phyloP scores from a whole-genome alignment of 306 rosid genomes.

The Crataegus laevigata region DNA sequence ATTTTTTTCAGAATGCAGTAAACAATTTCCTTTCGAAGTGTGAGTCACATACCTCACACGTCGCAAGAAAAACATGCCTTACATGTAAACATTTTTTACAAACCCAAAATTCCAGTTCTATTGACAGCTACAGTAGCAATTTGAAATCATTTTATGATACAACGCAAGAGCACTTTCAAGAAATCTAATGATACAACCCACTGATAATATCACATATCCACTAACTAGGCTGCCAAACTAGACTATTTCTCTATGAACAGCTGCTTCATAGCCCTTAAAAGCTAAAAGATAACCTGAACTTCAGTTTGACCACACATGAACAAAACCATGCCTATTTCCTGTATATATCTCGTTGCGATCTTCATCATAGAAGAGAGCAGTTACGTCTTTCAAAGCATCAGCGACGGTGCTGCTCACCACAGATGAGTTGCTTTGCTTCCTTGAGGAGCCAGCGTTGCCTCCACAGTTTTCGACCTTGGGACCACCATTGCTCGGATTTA shows the following conservation, averaged over 20 bases:
- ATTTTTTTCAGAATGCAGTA: too few species aligned
- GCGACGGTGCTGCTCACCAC: constrained; percentile 48
- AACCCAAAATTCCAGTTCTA: not conserved
- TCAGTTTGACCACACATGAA: constrained; percentile 83
- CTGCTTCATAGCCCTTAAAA: not conserved
- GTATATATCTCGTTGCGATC: constrained; percentile 80
- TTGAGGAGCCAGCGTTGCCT: constrained; percentile 29
- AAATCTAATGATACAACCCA: not conserved
- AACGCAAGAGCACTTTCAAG: constrained; percentile 16
- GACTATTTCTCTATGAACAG: constrained; percentile 1
- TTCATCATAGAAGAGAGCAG: constrained; percentile 75
- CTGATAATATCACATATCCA: not conserved
- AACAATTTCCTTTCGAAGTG: not conserved
- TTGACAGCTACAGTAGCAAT: not conserved
- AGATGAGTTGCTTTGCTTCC: constrained; percentile 30
- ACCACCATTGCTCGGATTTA: constrained; percentile 36
- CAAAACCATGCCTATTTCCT: constrained; percentile 64
- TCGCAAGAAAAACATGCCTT: not conserved
- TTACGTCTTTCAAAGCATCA: constrained; percentile 75
- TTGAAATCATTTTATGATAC: constrained; percentile 22
- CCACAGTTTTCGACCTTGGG: constrained; percentile 26
- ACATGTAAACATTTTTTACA: not conserved
- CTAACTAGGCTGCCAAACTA: not conserved
- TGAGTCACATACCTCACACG: not conserved
- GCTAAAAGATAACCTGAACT: not conserved